Base-by-base conservation (phyloP, 2,329 filamentous ascomycete species). In the Xylaria multiplex region DNA sequence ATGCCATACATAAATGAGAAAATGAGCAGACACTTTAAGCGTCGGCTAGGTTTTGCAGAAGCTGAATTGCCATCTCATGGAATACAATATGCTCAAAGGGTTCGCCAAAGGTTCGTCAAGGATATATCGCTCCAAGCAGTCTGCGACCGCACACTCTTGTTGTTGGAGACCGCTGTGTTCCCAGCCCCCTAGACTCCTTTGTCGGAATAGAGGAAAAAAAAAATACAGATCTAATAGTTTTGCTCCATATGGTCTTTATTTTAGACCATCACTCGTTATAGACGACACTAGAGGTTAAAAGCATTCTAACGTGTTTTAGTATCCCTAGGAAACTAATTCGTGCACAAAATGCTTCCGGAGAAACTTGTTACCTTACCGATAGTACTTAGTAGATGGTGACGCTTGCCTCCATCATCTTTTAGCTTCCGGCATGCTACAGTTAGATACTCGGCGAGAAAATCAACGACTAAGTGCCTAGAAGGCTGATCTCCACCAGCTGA, bases 1-100 rank as follows among this genome's bases (percentile, higher is more conserved):
- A 55, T 55, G 55, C 13, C 52, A 19, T 46, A 37, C 50, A 30
- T 52, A 46, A 52, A 53, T 62, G 37, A 49, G 46, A 30, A 46
- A 45, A 52, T 64, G 35, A 46, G 43, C 30, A 24, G 7, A 48
- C 6, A 14, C 27, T 37, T 42, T 37, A 19, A 32, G 46, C 9
- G 16, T 49, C 22, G 52, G 32, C 55, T 32, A 22, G 30, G 8
- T 46, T 59, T 24, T 16, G 16, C 42, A 42, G 14, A 16, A 42
- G 46, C 13, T 32, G n/a, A 32, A 37, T 46, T 57, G n/a, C 46
- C 16, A 54, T 13, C 35, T 42, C 30, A 58, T 55, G 16, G 19
- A 22, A 35, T 30, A n/a, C 6, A 32, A 42, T 14, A n/a, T 35
- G 27, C 52, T 14, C 24, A 13, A 40, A 42, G 35, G 30, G 24